A percentile compares a stretch with the other conserved stretches of the same genome.
Evolutionary conservation across 2,329 filamentous ascomycete genomes (phyloP).

Genomic region (Raffaelea ambrosiae): DNA sequence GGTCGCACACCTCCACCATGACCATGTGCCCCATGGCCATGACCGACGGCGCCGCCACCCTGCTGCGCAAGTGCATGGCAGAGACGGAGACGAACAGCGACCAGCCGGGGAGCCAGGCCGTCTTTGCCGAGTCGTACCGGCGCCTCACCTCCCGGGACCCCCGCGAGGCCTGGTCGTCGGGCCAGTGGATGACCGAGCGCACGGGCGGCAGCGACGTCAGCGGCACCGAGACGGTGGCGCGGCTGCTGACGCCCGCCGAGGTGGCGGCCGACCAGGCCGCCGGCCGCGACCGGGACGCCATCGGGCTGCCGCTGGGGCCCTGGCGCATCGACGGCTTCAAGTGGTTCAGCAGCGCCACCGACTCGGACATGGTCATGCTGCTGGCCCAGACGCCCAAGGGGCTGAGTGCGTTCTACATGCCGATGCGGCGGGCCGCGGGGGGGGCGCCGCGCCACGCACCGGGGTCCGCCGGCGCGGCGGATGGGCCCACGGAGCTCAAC

Average conservation of each 20-base stretch:
- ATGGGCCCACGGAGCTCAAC: conserved; percentile 44
- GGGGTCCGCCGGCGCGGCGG: conserved; percentile 15
- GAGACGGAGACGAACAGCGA: conserved; percentile 14
- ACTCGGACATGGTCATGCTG: conserved; percentile 54
- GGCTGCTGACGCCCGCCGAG: too few species aligned
- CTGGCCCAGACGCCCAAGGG: conserved; percentile 48
- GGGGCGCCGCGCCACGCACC: too few species aligned
- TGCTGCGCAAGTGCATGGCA: conserved; percentile 37
- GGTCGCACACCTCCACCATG: too few species aligned
- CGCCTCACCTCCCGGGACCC: conserved; percentile 46
- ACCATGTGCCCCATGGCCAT: conserved; percentile 59
- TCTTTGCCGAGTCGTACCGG: conserved; percentile 43
- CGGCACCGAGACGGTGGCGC: conserved; percentile 58
- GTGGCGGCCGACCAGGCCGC: conserved; percentile 14
- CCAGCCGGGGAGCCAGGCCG: conserved; percentile 22
- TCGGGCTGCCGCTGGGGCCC: conserved; percentile 37
- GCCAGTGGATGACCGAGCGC: conserved; percentile 72
- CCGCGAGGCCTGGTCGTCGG: conserved; percentile 54
- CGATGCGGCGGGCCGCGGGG: conserved; percentile 50
- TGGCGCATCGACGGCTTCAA: conserved; percentile 61
- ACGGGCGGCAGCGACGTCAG: conserved; percentile 62
- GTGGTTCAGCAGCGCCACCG: conserved; percentile 62
- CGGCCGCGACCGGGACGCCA: conserved; percentile 17
- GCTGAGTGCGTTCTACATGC: conserved; percentile 56
- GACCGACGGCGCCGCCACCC: conserved; percentile 52